Percentiles rank a stretch among this genome's conserved stretches.
These are phyloP conservation scores for Lycium barbarum DNA, from an alignment of 257 asterid genomes.

Conservation along the genomic window DNA sequence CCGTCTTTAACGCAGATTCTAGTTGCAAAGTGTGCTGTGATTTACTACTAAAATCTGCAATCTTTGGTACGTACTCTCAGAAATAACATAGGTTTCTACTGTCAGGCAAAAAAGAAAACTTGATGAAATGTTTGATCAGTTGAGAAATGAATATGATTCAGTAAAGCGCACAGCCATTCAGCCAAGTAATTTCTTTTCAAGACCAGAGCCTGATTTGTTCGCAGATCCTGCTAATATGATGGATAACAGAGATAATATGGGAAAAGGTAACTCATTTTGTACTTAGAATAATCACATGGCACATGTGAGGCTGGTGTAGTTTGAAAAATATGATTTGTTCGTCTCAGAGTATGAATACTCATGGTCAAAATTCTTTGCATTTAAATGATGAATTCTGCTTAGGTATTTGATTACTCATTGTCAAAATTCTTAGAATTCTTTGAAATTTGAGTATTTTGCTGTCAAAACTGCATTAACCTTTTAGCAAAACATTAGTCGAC, in stretches of 20 bases:
- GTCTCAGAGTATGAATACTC: background rate
- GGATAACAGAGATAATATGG: slow-evolving; percentile 66
- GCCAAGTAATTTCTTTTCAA: slow-evolving; percentile 65
- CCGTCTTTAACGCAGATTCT: background rate
- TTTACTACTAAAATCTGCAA: background rate
- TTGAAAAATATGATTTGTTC: no score
- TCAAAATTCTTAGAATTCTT: background rate
- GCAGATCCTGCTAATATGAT: slow-evolving; percentile 60
- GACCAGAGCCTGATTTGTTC: slow-evolving; percentile 75
- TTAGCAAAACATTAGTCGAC: slow-evolving; percentile 56
- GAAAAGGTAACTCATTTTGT: slow-evolving; percentile 66
- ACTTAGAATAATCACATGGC: background rate
- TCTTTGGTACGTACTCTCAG: slow-evolving; percentile 18
- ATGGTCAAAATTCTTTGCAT: background rate
- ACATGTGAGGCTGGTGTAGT: background rate
- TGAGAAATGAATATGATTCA: slow-evolving; percentile 77
- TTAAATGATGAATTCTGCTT: background rate
- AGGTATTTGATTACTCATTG: background rate
- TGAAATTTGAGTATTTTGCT: background rate
- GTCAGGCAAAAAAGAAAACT: slow-evolving; percentile 93
- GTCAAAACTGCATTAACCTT: background rate
- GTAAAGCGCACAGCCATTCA: slow-evolving; percentile 75
- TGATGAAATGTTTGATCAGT: slow-evolving; percentile 92
- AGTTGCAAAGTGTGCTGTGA: background rate
- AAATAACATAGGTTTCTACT: slow-evolving; percentile 22